Conservation (phyloP, 148 eudicot species). For the Suaeda aralocaspica region DNA sequence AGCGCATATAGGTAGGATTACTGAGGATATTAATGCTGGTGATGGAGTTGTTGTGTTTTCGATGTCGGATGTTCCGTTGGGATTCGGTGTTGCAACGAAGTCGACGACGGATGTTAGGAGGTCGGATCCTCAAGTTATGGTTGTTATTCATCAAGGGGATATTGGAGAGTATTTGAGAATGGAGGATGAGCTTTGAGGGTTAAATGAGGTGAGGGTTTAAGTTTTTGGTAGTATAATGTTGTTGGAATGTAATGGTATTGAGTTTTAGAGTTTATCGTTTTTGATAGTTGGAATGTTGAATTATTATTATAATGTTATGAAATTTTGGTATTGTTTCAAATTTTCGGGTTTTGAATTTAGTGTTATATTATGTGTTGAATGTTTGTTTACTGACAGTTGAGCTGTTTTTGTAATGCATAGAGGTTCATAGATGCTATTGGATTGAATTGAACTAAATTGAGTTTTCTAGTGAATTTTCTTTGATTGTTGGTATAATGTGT, state of each 20-base stretch:
- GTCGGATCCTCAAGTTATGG: conserved; percentile 81
- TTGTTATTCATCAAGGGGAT: conserved; percentile 82
- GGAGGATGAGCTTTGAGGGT: conserved; percentile 72
- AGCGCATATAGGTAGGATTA: conserved; percentile 86
- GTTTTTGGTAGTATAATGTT: too few species aligned
- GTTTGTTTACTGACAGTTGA: too few species aligned
- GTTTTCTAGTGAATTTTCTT: too few species aligned
- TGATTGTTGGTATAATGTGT: too few species aligned
- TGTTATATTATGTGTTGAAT: too few species aligned
- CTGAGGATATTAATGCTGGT: conserved; percentile 61
- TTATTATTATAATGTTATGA: not conserved
- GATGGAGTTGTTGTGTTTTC: conserved; percentile 90
- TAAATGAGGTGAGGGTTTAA: not conserved
- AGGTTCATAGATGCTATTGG: too few species aligned
- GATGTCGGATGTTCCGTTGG: conserved; percentile 87
- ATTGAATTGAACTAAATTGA: too few species aligned
- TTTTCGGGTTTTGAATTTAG: too few species aligned
- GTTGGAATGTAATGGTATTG: too few species aligned
- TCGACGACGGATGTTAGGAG: conserved; percentile 72
- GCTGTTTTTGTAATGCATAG: too few species aligned
- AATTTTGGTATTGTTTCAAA: too few species aligned
- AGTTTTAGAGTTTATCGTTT: too few species aligned
- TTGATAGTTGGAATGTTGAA: not conserved
- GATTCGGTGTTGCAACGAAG: conserved; percentile 77
- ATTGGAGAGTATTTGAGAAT: conserved; percentile 85